phyloP scores from a whole-genome alignment of 2,329 filamentous ascomycete genomes.

The Fusarium sp. region DNA sequence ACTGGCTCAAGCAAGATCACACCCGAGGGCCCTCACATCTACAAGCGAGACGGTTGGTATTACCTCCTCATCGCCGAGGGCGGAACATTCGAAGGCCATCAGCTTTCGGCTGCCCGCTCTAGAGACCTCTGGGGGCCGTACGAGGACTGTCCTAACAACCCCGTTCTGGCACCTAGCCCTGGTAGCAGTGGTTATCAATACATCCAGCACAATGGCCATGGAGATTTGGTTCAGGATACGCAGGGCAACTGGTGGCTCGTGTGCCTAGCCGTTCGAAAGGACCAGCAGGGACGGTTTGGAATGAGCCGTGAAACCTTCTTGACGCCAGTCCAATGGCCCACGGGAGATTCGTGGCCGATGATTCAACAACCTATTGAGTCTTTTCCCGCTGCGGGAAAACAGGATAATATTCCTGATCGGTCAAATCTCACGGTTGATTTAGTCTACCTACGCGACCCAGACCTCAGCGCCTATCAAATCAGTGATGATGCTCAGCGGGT shows the following conservation, averaged over 20 bases:
- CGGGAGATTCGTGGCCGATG: background rate
- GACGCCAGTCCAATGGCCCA: slow-evolving; percentile 3
- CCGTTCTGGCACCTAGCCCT: background rate
- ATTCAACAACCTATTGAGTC: background rate
- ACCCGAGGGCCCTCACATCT: slow-evolving; percentile 50
- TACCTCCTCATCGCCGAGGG: slow-evolving; percentile 9
- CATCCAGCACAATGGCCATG: background rate
- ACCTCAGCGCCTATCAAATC: background rate
- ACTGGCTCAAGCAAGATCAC: background rate
- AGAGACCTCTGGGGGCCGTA: slow-evolving; percentile 4
- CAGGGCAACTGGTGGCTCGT: background rate
- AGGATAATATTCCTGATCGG: background rate
- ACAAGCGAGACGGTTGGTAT: slow-evolving; percentile 51
- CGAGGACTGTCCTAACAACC: background rate
- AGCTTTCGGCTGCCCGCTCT: background rate
- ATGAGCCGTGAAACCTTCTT: slow-evolving; percentile 10
- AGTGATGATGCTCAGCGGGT: background rate
- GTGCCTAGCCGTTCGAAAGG: slow-evolving; percentile 2
- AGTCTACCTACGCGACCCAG: background rate
- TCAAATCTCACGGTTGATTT: background rate
- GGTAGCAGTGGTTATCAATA: background rate
- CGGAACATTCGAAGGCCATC: slow-evolving; percentile 1
- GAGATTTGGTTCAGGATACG: background rate
- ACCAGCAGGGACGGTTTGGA: background rate
- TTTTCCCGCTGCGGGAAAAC: background rate